Evolutionary conservation across 2,329 filamentous ascomycete genomes (phyloP).

Genomic region (Lanzia echinophila): DNA sequence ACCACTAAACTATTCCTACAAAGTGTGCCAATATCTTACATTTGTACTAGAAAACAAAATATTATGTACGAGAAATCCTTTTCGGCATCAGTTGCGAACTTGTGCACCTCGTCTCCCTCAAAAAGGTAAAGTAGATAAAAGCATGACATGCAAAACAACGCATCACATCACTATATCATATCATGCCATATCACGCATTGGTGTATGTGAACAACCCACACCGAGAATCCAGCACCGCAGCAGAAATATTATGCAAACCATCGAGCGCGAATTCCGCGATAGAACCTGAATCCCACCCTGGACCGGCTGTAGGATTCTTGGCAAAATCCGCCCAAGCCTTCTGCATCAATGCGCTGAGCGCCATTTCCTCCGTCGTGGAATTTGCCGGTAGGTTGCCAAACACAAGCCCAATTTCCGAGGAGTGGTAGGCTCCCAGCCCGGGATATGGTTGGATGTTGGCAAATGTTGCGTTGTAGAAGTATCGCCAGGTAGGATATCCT

Average conservation of each 20-base stretch:
- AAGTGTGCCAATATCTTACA: too few species aligned
- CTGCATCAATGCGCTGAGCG: not conserved
- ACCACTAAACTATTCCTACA: too few species aligned
- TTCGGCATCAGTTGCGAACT: too few species aligned
- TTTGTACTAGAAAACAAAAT: too few species aligned
- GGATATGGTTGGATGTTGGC: constrained; percentile 5
- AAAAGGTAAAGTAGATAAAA: too few species aligned
- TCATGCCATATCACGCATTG: not conserved
- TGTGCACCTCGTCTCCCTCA: too few species aligned
- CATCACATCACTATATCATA: too few species aligned
- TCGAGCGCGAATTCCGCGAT: not conserved
- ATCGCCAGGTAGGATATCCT: constrained; percentile 5
- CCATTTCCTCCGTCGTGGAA: not conserved
- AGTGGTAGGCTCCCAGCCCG: constrained; percentile 4
- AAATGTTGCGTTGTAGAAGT: constrained; percentile 8
- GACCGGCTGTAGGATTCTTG: not conserved
- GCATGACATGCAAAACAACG: too few species aligned
- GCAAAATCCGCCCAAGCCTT: constrained; percentile 4
- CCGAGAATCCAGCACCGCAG: not conserved
- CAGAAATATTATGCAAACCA: not conserved
- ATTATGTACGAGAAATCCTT: too few species aligned
- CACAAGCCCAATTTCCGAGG: constrained; percentile 4
- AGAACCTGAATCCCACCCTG: not conserved
- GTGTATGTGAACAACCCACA: not conserved
- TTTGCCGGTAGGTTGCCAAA: constrained; percentile 1